A percentile compares a stretch with the other conserved stretches of the same genome.
These are phyloP conservation scores for Brassica rapa DNA, from an alignment of 345 rosid species.

Conservation along the genomic window DNA sequence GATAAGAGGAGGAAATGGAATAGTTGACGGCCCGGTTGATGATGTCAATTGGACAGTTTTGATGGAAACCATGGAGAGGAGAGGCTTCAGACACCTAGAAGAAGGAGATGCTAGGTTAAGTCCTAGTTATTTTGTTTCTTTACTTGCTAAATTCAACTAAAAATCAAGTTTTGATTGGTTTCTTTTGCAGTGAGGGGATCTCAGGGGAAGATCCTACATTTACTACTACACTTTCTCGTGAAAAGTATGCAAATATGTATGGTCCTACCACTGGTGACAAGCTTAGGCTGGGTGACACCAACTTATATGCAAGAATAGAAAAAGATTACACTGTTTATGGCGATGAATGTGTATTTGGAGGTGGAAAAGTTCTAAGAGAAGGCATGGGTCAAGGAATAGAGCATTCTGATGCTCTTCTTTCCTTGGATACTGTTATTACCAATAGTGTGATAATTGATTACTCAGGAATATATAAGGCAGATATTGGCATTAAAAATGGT, in stretches of 20 bases:
- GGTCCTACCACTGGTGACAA: slow-evolving; percentile 97
- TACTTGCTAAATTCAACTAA: not conserved
- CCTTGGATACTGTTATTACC: slow-evolving; percentile 82
- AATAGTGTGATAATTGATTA: slow-evolving; percentile 85
- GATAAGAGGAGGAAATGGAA: slow-evolving; percentile 86
- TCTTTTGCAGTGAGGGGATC: slow-evolving; percentile 69
- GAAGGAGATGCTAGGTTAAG: slow-evolving; percentile 67
- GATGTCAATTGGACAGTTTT: slow-evolving; percentile 45
- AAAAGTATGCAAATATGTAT: slow-evolving; percentile 84
- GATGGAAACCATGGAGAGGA: slow-evolving; percentile 49
- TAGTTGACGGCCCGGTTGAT: slow-evolving; percentile 63
- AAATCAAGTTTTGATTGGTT: slow-evolving; percentile 4
- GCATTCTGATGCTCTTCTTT: slow-evolving; percentile 45
- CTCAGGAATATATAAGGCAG: slow-evolving; percentile 85
- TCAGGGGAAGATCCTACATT: slow-evolving; percentile 61
- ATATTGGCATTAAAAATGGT: slow-evolving; percentile 81
- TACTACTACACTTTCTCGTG: slow-evolving; percentile 52
- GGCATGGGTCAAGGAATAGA: slow-evolving; percentile 93
- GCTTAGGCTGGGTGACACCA: slow-evolving; percentile 81
- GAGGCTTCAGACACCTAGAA: slow-evolving; percentile 56
- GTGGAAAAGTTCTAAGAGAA: slow-evolving; percentile 97
- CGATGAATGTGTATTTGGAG: slow-evolving; percentile 97
- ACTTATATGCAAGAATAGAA: slow-evolving; percentile 88
- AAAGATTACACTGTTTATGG: slow-evolving; percentile 76
- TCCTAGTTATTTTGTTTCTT: slow-evolving; percentile 26